Evolutionary conservation across 2,329 filamentous ascomycete species (phyloP).

Genomic region (Boeremia exigua): DNA sequence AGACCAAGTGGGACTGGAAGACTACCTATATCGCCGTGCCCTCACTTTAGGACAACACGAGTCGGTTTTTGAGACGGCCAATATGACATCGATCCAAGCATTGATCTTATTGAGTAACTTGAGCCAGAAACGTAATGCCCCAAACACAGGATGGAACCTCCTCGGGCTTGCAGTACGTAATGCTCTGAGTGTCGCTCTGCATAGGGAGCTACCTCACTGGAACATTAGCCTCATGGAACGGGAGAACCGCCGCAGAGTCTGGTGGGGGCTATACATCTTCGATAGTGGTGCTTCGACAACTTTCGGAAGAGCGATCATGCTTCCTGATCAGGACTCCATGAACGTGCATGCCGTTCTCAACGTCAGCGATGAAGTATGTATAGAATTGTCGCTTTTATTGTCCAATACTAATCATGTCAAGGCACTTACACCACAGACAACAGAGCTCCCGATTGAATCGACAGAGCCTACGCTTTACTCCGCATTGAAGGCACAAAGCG

Average conservation of each 20-base stretch:
- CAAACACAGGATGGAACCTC: conserved; percentile 36
- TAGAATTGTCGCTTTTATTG: too few relatives aligned
- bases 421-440: conserved; percentile 32
- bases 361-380: conserved; percentile 27
- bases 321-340: conserved; percentile 34
- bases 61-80: conserved; percentile 33
- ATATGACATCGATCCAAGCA: conserved; percentile 32
- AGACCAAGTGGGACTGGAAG: conserved; percentile 30
- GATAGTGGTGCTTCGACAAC: conserved; percentile 37
- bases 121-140: conserved; percentile 32
- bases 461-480: conserved; percentile 30
- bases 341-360: conserved; percentile 34
- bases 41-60: conserved; percentile 34
- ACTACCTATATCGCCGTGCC: conserved; percentile 33
- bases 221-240: conserved; percentile 35
- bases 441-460: conserved; percentile 22
- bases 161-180: conserved; percentile 33
- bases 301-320: conserved; percentile 32
- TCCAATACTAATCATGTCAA: background rate
- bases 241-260: conserved; percentile 31
- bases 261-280: conserved; percentile 37
- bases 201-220: conserved; percentile 36
- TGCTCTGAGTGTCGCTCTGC: conserved; percentile 32
- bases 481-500: conserved; percentile 27
- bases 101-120: conserved; percentile 33